These are phyloP conservation scores for Macrolepiota albuminosa DNA, from an alignment of 768 basidiomycete genomes.

Conservation along the genomic window DNA sequence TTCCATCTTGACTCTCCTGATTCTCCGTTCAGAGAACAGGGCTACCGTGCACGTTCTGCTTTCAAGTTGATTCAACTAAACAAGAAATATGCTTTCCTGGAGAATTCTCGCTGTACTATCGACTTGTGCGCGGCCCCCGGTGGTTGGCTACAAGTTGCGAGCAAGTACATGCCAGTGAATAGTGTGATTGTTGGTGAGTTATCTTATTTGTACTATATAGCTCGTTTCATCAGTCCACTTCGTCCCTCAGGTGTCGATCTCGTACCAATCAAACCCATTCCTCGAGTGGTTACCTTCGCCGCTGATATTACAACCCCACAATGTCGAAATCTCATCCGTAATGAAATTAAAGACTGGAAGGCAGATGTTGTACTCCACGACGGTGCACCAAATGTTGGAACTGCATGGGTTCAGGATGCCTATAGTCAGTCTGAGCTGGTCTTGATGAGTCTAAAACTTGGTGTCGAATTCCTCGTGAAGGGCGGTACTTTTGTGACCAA, in stretches of 20 bases:
- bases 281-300: slow-evolving; percentile 85
- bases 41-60: slow-evolving; percentile 97
- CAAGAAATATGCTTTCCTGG: slow-evolving; percentile 93
- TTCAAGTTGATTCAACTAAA: slow-evolving; percentile 99
- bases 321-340: slow-evolving; percentile 82
- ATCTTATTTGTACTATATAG: not conserved
- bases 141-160: slow-evolving; percentile 98
- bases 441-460: slow-evolving; percentile 90
- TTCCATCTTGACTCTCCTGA: slow-evolving; percentile 6
- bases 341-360: slow-evolving; percentile 96
- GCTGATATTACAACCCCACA: slow-evolving; percentile 91
- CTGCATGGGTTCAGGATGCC: slow-evolving; percentile 98
- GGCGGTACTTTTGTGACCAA: slow-evolving; percentile 97
- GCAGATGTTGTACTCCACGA: slow-evolving; percentile 98
- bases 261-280: slow-evolving; percentile 94
- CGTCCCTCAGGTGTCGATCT: slow-evolving; percentile 77
- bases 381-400: slow-evolving; percentile 98
- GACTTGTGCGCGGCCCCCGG: slow-evolving; percentile 99
- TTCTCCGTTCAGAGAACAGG: slow-evolving; percentile 75
- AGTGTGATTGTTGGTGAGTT: slow-evolving; percentile 84
- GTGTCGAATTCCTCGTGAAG: slow-evolving; percentile 89
- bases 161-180: slow-evolving; percentile 94
- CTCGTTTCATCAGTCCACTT: not conserved
- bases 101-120: slow-evolving; percentile 86
- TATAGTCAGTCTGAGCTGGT: slow-evolving; percentile 97